These are phyloP conservation scores for Sporothrix brasiliensis DNA, from an alignment of 2,329 filamentous ascomycete species.

Conservation along the genomic window DNA sequence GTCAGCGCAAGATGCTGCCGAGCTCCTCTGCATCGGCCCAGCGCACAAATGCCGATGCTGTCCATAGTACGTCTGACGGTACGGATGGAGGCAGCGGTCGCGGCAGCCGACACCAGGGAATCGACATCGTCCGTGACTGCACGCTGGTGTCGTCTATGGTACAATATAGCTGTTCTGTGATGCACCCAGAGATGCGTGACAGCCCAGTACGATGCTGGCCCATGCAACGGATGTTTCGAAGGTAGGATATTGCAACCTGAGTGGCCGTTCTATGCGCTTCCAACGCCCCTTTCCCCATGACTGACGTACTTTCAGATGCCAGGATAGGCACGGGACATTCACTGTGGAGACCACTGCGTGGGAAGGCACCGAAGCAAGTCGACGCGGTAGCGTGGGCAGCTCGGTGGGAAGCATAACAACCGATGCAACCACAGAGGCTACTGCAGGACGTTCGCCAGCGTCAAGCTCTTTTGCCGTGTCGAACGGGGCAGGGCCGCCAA, in stretches of 20 bases:
- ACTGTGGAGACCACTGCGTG: constrained; percentile 66
- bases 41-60: too few relatives aligned
- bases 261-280: background rate
- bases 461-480: background rate
- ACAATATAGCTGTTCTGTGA: constrained; percentile 63
- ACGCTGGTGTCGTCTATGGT: constrained; percentile 58
- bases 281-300: background rate
- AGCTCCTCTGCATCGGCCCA: constrained; percentile 8
- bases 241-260: constrained; percentile 47
- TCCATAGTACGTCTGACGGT: background rate
- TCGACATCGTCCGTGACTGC: constrained; percentile 57
- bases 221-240: constrained; percentile 62
- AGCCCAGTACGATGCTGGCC: constrained; percentile 59
- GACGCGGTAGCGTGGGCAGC: background rate
- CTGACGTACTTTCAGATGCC: constrained; percentile 51
- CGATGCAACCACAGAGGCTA: background rate
- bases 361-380: constrained; percentile 49
- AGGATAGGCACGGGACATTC: constrained; percentile 60
- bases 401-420: too few relatives aligned
- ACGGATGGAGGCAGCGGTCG: background rate
- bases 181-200: constrained; percentile 50
- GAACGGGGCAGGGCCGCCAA: background rate
- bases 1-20: constrained; percentile 54
- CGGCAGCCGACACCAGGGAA: constrained; percentile 37
- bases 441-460: too few relatives aligned